phyloP scores from a whole-genome alignment of 176 grass and related monocot genomes.

The Eleusine coracana region DNA sequence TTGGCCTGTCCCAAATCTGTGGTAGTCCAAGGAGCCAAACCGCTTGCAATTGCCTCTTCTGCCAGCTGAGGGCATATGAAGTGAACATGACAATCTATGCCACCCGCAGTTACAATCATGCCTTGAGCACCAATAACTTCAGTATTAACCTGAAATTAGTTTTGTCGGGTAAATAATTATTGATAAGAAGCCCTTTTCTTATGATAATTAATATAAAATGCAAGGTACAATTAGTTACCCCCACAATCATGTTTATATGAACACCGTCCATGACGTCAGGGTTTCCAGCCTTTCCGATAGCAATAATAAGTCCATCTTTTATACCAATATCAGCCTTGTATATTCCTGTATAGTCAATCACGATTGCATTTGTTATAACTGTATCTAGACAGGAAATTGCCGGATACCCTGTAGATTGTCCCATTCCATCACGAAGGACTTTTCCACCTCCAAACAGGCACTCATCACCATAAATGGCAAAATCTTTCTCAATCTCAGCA shows the following conservation, averaged over 20 bases:
- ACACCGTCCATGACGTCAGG: constrained; percentile 95
- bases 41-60: constrained; percentile 85
- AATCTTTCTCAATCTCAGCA: constrained; percentile 95
- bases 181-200: neutral
- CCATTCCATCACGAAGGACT: constrained; percentile 95
- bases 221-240: constrained; percentile 60
- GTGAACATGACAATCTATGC: constrained; percentile 97
- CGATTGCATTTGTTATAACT: constrained; percentile 91
- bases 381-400: constrained; percentile 69
- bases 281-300: constrained; percentile 94
- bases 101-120: constrained; percentile 93
- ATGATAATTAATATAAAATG: constrained; percentile 14
- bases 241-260: constrained; percentile 80
- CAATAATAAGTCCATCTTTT: constrained; percentile 64
- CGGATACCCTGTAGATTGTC: constrained; percentile 69
- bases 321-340: constrained; percentile 99
- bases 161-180: constrained; percentile 12
- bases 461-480: constrained; percentile 86
- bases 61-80: constrained; percentile 95
- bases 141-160: constrained; percentile 73
- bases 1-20: neutral
- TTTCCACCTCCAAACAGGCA: constrained; percentile 99
- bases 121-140: constrained; percentile 94
- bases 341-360: constrained; percentile 96
- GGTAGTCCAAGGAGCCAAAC: constrained; percentile 53